Evolutionary conservation across 2,329 filamentous ascomycete genomes (phyloP), one percentile per base, ranked within the genome.

Genomic region (Aspergillus aculeatinus): DNA sequence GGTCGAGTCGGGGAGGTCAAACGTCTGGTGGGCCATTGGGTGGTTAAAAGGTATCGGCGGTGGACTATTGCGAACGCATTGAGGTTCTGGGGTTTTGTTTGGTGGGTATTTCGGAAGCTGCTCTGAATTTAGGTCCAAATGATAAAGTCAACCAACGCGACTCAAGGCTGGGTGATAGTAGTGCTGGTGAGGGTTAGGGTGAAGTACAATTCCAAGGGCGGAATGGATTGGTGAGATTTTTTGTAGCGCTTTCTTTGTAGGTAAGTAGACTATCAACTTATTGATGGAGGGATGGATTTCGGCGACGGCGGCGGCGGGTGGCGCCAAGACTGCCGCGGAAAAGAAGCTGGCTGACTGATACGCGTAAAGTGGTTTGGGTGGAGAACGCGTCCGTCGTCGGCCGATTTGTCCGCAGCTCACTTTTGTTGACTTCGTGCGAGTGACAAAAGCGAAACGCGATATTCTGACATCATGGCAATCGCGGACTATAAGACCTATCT

Each of bases 401-500:
- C 56, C 53, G 39, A 48, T 44, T 14, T n/a, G 25, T 27, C 42
- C 48, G 50, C 10, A 51, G 25, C 23, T 33, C 16, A 16, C 9
- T 16, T 44, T 19, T 44, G 14, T 44, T 16, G 39, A 44, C 16
- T 33, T 19, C 27, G 3, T 4, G 23, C 50, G 7, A 7, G 6
- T 5, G 29, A n/a, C 7, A 44, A 44, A 44, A 9, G 16, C 39
- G 5, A 19, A 44, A 16, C 39, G 16, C 16, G 31, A 6, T n/a
- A 19, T 33, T 16, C n/a, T 55, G 42, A 29, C 64, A 72, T 51
- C 33, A 80, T 80, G 78, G 71, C 73, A 11, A 63, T 71, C 29
- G 60, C 61, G 2, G 85, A 89, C 64, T 88, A 91, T 71, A 87
- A 82, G 65, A 87, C 87, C 59, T 94, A 87, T 69, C 83, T 96